Percentiles rank a stretch among this genome's conserved stretches.
Evolutionary conservation across 345 rosid species (phyloP).

Genomic region (Eucalyptus brandiana): DNA sequence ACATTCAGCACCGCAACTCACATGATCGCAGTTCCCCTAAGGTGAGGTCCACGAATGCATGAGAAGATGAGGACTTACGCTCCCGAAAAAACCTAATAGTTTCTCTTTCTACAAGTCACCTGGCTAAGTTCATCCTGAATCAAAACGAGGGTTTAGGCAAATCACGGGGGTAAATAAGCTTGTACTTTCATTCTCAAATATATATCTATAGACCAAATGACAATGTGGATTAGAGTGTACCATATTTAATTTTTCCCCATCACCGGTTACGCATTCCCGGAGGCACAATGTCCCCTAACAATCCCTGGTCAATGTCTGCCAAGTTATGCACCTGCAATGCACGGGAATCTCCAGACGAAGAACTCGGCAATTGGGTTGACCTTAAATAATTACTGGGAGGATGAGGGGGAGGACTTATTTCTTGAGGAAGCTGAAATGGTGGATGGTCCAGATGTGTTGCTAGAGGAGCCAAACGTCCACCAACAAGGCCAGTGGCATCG

Average conservation of each 20-base stretch:
- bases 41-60: background rate
- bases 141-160: background rate
- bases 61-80: background rate
- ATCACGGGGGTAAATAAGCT: background rate
- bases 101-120: background rate
- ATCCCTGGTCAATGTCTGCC: conserved; percentile 35
- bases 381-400: background rate
- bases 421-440: conserved; percentile 29
- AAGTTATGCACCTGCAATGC: background rate
- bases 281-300: conserved; percentile 81
- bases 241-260: background rate
- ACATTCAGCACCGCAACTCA: background rate
- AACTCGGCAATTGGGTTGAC: conserved; percentile 1
- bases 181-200: background rate
- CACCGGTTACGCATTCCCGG: conserved; percentile 55
- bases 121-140: background rate
- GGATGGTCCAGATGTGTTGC: conserved; percentile 10
- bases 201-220: background rate
- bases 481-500: conserved; percentile 14
- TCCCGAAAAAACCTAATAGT: background rate
- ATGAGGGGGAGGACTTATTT: conserved; percentile 7
- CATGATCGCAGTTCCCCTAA: background rate
- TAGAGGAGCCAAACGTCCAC: conserved; percentile 21
- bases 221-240: background rate
- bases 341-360: conserved; percentile 1